These are phyloP conservation scores for Epichloe scottii DNA, from an alignment of 2,329 filamentous ascomycete genomes.

Conservation along the genomic window DNA sequence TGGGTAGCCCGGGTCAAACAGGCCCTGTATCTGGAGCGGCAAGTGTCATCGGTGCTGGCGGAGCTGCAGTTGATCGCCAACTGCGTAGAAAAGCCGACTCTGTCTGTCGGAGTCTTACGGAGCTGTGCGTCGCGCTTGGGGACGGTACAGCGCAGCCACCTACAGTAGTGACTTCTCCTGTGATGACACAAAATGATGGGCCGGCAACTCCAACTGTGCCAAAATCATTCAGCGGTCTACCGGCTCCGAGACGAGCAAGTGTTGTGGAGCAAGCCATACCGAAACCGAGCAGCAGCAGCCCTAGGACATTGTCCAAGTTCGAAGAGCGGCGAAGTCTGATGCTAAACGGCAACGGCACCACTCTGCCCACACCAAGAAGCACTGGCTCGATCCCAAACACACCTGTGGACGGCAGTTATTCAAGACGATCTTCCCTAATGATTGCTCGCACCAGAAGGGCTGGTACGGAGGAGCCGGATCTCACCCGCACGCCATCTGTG, in stretches of 20 bases:
- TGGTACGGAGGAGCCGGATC: slow-evolving; percentile 38
- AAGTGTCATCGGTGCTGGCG: slow-evolving; percentile 43
- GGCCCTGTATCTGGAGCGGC: slow-evolving; percentile 55
- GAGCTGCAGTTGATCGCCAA: slow-evolving; percentile 62
- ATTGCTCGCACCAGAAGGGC: slow-evolving; percentile 32
- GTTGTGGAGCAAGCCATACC: slow-evolving; percentile 26
- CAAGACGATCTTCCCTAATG: slow-evolving; percentile 42
- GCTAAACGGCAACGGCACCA: slow-evolving; percentile 28
- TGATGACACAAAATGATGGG: slow-evolving; percentile 13
- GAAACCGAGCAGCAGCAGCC: slow-evolving; percentile 29
- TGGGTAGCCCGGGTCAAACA: slow-evolving; percentile 58
- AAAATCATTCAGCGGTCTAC: slow-evolving; percentile 25
- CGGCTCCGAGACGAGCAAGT: slow-evolving; percentile 29
- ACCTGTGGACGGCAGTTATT: slow-evolving; percentile 23
- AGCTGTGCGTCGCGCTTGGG: slow-evolving; percentile 75
- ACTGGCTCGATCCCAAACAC: slow-evolving; percentile 26
- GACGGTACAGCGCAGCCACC: slow-evolving; percentile 24
- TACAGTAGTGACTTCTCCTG: slow-evolving; percentile 5
- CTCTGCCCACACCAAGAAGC: slow-evolving; percentile 33
- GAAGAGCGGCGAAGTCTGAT: slow-evolving; percentile 41
- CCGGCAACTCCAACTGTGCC: slow-evolving; percentile 33
- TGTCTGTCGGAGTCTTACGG: slow-evolving; percentile 83
- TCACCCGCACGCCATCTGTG: slow-evolving; percentile 36
- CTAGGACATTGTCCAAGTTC: slow-evolving; percentile 35
- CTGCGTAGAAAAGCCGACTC: slow-evolving; percentile 83